Evolutionary conservation across 305 asterid genomes (phyloP), one percentile per base, ranked within the genome.

Genomic region (Euphrasia arctica): DNA sequence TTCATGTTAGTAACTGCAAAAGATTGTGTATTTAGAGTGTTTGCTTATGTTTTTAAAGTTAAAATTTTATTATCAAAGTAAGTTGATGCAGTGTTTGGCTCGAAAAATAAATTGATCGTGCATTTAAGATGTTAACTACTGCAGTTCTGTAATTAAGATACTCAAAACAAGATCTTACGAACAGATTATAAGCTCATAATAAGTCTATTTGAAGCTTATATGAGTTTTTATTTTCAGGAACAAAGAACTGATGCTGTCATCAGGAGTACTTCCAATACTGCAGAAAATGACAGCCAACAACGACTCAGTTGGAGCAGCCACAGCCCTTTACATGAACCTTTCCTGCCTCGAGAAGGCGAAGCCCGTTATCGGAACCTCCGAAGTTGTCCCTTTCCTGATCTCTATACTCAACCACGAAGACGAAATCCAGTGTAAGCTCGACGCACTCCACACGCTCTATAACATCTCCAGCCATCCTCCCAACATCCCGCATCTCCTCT

Each of bases 341-440:
- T 93, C 97, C 54, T 85, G 95, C 68, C 95, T 88, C 4, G 97
- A 90, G 66, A 95, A 86, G 69, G 99, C 96, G 58, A 93, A 88
- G 74, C 80, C 86, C 60, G 49, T 82, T 4, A 82, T 93, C 13
- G 97, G 97, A 61, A 78, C 94, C 29, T 69, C 87, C 1, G 80
- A 82, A 63, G 96, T 95, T 4, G 86, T 85, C 60, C 91, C 95
- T 27, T 93, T 93, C 90, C 75, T 93, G 80, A 73, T 88, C 63
- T 66, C 72, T 69, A 82, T 90, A 63, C 91, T 93, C 28, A 77
- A 76, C 43, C 63, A 70, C 9, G 88, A 88, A 69, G 59, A 64
- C 4, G 83, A 82, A n/a, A 62, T 67, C 27, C 95, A 84, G 60
- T 82, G 85, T 62, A 90, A 83, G 74, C 89, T 86, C 14, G 99